These are phyloP conservation scores for Myrica gale DNA, from an alignment of 306 rosid genomes.

Conservation along the genomic window DNA sequence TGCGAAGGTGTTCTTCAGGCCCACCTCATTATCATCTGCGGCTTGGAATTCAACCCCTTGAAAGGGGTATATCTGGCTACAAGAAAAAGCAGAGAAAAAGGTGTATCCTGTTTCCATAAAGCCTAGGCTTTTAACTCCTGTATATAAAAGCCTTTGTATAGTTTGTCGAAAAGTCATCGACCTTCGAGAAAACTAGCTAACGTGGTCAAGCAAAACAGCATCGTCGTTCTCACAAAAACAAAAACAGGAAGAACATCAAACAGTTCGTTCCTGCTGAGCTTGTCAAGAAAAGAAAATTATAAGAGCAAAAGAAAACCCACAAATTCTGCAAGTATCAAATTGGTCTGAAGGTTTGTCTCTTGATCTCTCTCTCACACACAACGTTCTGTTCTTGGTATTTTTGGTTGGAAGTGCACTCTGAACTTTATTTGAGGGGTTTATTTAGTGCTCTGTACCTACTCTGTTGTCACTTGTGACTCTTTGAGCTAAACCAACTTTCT, in stretches of 20 bases:
- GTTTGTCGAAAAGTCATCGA: background rate
- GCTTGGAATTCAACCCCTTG: background rate
- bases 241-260: background rate
- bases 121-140: too few species aligned
- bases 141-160: too few species aligned
- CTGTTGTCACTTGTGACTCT: background rate
- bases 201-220: background rate
- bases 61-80: too few species aligned
- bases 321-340: background rate
- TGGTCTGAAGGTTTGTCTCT: background rate
- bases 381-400: too few species aligned
- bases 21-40: background rate
- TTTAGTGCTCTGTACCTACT: background rate
- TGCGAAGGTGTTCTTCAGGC: background rate
- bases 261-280: background rate
- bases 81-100: too few species aligned
- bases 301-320: background rate
- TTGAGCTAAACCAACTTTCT: background rate
- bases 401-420: background rate
- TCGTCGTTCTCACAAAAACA: too few species aligned
- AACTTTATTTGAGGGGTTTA: background rate
- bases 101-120: too few species aligned
- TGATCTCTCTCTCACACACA: background rate
- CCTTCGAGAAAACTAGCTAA: background rate
- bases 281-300: background rate